Conservation (phyloP, 1,139 yeast genomes). For the Suhomyces chickasaworum region DNA sequence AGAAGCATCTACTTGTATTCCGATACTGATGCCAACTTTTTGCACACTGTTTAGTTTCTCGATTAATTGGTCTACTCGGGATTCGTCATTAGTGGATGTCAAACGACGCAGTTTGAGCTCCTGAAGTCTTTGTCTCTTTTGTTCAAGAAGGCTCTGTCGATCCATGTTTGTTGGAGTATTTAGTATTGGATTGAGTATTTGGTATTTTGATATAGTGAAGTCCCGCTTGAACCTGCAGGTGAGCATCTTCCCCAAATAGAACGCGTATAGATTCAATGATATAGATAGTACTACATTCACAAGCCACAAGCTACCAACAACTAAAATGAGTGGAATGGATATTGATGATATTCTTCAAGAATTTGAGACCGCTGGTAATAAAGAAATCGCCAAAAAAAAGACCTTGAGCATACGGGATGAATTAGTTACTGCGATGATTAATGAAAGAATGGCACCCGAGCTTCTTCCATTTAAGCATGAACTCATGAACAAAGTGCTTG, state of each 20-base stretch:
- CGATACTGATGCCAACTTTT: slow-evolving; percentile 25
- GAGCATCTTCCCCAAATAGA: no score
- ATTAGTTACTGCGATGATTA: slow-evolving; percentile 71
- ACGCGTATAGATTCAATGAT: slow-evolving; percentile 1
- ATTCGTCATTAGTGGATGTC: slow-evolving; percentile 18
- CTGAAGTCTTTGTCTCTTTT: slow-evolving; percentile 44
- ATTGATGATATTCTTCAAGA: slow-evolving; percentile 71
- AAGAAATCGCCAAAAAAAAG: slow-evolving; percentile 7
- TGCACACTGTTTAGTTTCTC: slow-evolving; percentile 19
- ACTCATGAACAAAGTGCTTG: slow-evolving; percentile 58
- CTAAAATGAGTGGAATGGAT: slow-evolving; percentile 38
- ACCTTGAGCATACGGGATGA: slow-evolving; percentile 28
- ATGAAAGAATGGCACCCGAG: slow-evolving; percentile 86
- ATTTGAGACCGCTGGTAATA: slow-evolving; percentile 43
- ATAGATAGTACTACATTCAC: no score
- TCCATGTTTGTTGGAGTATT: slow-evolving; percentile 27
- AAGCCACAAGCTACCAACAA: no score
- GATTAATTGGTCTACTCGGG: slow-evolving; percentile 25
- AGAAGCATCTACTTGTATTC: slow-evolving; percentile 28
- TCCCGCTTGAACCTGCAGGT: not conserved
- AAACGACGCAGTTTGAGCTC: slow-evolving; percentile 41
- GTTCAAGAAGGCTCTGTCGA: slow-evolving; percentile 42
- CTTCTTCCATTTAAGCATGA: slow-evolving; percentile 68
- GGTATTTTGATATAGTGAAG: slow-evolving; percentile 1
- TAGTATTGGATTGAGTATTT: not conserved